Base-by-base conservation (phyloP, 148 eudicot genomes). In the Cornus florida region DNA sequence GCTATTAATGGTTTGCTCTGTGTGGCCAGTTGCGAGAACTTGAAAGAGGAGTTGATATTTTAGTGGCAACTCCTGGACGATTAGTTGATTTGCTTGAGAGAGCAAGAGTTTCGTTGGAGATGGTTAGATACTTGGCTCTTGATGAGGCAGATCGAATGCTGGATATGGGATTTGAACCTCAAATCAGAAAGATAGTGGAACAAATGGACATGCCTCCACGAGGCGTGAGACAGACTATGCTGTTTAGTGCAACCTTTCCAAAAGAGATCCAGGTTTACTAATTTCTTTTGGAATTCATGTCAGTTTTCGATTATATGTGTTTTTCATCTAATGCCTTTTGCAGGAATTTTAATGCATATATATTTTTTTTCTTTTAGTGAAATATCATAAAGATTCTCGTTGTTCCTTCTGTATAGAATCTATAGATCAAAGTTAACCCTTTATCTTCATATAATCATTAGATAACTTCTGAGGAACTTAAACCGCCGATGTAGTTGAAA, bases 121-220 rank as follows among this genome's bases (percentile, higher is more conserved):
- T 83, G 90, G 83, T 87, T 71, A 87, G 81, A 79, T 94, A 94
- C 75, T 82, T 94, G 79, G 97, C 97, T 59, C 98, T 92, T 80
- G 98, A 94, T 57, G 98, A 94, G 79, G 98, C 97, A 65, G 98
- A 94, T 76, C 86, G 98, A 70, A 92, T 94, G 98, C 86, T 94
- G 65, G 98, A 94, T 83, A 92, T 94, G 98, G 97, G 98, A 38
- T 94, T 94, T 85, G 98, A 94, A 79, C 98, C 98, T 64, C 98
- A 94, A 77, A 94, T 94, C 28, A 91, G 98, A 79, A 94, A 94
- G 87, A 94, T 94, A 28, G 98, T 94, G 82, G 91, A 94, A 81
- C 94, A 94, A 75, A 94, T 92, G 86, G 95, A 89, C 86, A 94
- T 91, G 97, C 95, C 98, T 79, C 89, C 87, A 7, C 87, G 79